Evolutionary conservation across 2,329 filamentous ascomycete species (phyloP).

Genomic region (Cordyceps cicadae): DNA sequence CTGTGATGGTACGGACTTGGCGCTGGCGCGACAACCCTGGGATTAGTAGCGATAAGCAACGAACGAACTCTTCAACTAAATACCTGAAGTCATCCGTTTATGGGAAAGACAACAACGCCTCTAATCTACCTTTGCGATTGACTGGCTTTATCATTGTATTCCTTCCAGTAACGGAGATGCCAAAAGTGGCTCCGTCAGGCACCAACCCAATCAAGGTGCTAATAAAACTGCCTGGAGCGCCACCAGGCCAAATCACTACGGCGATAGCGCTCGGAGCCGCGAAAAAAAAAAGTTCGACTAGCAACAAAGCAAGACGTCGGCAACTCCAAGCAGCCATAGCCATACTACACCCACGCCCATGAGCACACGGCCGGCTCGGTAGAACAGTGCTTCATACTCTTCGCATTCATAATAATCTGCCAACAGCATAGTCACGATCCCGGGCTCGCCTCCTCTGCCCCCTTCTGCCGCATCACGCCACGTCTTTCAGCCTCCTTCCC

Average conservation of each 20-base stretch:
- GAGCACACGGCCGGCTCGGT: background rate
- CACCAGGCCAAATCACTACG: slow-evolving; percentile 5
- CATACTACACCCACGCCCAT: background rate
- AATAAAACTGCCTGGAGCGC: background rate
- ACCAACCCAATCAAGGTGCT: slow-evolving; percentile 10
- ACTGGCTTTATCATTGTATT: background rate
- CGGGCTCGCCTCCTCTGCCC: background rate
- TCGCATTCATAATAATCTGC: background rate
- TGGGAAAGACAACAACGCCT: background rate
- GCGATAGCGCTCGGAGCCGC: slow-evolving; percentile 12
- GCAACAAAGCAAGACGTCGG: background rate
- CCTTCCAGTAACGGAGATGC: background rate
- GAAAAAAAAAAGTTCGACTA: slow-evolving; percentile 12
- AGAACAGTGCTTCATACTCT: background rate
- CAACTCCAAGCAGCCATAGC: background rate
- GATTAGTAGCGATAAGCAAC: background rate
- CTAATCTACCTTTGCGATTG: background rate
- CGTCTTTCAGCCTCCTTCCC: background rate
- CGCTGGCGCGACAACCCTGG: background rate
- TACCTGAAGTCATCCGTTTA: background rate
- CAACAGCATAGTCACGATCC: slow-evolving; percentile 1
- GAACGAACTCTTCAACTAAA: background rate
- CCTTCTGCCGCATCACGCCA: background rate
- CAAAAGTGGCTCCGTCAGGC: slow-evolving; percentile 12
- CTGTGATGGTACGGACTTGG: background rate